These are phyloP conservation scores for Naegleria lovaniensis DNA, from an alignment of 208 protist genomes.

Conservation along the genomic window DNA sequence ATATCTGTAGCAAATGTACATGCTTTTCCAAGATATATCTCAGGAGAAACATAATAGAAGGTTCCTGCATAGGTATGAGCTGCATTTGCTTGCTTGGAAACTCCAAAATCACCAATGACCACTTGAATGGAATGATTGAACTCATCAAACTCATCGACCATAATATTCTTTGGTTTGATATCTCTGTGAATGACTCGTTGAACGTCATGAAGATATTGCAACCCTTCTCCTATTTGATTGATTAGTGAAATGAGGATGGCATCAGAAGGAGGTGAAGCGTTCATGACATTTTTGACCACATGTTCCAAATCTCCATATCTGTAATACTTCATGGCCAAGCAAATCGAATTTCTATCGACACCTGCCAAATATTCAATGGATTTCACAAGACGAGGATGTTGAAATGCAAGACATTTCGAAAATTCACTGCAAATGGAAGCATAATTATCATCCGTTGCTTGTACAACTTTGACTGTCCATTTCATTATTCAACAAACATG, in stretches of 20 bases:
- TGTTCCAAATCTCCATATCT: neutral
- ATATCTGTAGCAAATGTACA: neutral
- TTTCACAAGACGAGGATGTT: neutral
- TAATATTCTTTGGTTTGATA: neutral
- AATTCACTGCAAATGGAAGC: neutral
- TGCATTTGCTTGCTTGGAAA: neutral
- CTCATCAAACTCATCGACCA: neutral
- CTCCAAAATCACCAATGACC: neutral
- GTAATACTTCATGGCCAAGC: neutral
- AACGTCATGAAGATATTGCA: neutral
- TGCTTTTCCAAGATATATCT: neutral
- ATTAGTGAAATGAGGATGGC: neutral
- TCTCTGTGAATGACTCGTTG: neutral
- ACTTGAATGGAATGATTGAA: neutral
- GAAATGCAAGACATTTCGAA: neutral
- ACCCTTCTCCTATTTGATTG: neutral
- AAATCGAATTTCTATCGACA: neutral
- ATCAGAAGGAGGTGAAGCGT: neutral
- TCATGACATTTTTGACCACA: neutral
- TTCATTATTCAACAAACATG: too few relatives aligned
- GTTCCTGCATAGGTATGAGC: neutral
- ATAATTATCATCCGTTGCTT: neutral
- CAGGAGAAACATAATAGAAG: neutral
- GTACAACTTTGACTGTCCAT: neutral
- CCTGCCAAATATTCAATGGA: neutral